phyloP scores from a whole-genome alignment of 2,329 filamentous ascomycete species.

The Alternaria conjuncta region DNA sequence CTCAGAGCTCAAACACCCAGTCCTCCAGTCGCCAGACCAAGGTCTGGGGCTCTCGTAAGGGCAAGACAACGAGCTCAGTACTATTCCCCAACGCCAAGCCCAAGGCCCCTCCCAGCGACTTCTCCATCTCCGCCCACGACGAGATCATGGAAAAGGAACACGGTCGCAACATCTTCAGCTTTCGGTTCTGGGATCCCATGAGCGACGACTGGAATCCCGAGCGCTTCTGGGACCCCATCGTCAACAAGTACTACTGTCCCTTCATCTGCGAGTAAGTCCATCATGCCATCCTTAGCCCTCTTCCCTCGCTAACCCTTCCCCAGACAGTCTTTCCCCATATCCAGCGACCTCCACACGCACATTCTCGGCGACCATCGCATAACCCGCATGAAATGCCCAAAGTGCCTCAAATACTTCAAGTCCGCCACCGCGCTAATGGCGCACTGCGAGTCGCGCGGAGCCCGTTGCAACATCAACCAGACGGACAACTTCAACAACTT shows the following conservation, averaged over 20 bases:
- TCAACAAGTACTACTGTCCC: constrained; percentile 62
- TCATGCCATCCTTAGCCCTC: background rate
- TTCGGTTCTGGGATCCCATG: constrained; percentile 58
- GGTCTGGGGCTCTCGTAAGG: constrained; percentile 29
- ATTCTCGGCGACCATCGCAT: constrained; percentile 47
- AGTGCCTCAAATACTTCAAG: constrained; percentile 52
- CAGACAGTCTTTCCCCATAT: constrained; percentile 15
- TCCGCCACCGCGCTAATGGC: constrained; percentile 45
- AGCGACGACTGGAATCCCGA: constrained; percentile 56
- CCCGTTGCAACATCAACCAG: constrained; percentile 45
- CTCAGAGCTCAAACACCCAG: background rate
- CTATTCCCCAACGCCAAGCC: constrained; percentile 49
- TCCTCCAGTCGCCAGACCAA: constrained; percentile 21
- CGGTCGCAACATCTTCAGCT: constrained; percentile 49
- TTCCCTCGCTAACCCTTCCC: background rate
- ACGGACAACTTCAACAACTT: constrained; percentile 43
- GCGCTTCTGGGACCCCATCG: constrained; percentile 55
- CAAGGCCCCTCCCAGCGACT: constrained; percentile 36
- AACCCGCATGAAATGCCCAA: constrained; percentile 46
- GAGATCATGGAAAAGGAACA: constrained; percentile 31
- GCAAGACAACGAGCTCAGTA: constrained; percentile 26
- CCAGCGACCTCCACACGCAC: constrained; percentile 44
- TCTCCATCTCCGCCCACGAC: constrained; percentile 39
- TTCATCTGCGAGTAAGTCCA: constrained; percentile 59
- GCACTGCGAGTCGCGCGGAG: constrained; percentile 49